A percentile compares a stretch with the other conserved stretches of the same genome.
Conservation (phyloP, 768 basidiomycete species). For the Brasilioporus rufonigricans region DNA sequence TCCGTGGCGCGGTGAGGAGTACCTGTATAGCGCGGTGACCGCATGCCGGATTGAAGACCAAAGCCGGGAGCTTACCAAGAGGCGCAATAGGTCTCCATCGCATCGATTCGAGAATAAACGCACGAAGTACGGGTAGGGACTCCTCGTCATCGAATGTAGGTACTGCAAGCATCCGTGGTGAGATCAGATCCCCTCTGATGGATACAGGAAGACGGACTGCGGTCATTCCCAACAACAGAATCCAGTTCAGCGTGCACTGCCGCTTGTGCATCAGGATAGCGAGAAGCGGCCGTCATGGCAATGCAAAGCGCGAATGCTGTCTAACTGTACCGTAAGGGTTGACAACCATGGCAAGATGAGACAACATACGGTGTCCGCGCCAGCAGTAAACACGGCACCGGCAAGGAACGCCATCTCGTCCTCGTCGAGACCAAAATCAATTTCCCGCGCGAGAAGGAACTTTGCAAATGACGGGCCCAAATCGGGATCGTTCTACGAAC, state of each 20-base stretch:
- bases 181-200: background rate
- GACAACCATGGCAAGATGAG: background rate
- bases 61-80: conserved; percentile 12
- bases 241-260: conserved; percentile 55
- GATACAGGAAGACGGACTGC: conserved; percentile 1
- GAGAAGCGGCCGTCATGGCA: conserved; percentile 46
- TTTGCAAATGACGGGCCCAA: conserved; percentile 48
- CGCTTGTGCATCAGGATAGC: conserved; percentile 46
- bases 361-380: conserved; percentile 44
- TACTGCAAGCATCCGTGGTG: conserved; percentile 16
- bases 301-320: conserved; percentile 51
- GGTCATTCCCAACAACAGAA: conserved; percentile 39
- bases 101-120: conserved; percentile 35
- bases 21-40: background rate
- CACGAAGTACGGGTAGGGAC: conserved; percentile 30
- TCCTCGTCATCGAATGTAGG: conserved; percentile 35
- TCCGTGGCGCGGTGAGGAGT: conserved; percentile 13
- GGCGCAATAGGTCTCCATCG: conserved; percentile 34
- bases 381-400: conserved; percentile 57
- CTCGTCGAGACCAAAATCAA: conserved; percentile 46
- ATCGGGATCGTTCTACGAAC: conserved; percentile 5
- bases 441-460: conserved; percentile 49
- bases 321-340: conserved; percentile 3
- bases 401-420: conserved; percentile 56
- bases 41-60: background rate